These are phyloP conservation scores for Talaromyces trachyspermus DNA, from an alignment of 495 filamentous ascomycete species.

Conservation along the genomic window DNA sequence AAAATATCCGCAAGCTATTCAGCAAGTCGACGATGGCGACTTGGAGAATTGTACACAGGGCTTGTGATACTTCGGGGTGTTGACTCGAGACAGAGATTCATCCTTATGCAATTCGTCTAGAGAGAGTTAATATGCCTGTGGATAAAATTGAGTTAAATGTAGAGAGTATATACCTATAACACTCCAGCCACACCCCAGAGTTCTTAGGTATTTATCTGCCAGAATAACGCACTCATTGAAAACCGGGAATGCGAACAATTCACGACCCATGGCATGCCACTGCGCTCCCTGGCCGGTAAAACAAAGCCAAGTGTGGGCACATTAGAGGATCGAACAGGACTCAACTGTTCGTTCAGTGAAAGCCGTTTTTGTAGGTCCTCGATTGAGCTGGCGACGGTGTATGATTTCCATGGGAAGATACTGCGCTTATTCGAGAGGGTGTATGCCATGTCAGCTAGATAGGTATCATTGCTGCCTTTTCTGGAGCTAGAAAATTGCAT, in stretches of 20 bases:
- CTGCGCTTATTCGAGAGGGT: slow-evolving; percentile 22
- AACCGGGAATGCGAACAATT: slow-evolving; percentile 13
- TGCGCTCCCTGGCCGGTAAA: slow-evolving; percentile 34
- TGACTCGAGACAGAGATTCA: neutral
- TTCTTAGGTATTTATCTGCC: neutral
- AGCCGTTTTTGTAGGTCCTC: neutral
- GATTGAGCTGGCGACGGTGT: slow-evolving; percentile 13
- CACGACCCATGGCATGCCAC: slow-evolving; percentile 26
- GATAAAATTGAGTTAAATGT: neutral
- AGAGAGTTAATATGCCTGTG: neutral
- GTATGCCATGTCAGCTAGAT: slow-evolving; percentile 14
- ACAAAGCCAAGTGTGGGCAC: slow-evolving; percentile 15
- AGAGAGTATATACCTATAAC: neutral
- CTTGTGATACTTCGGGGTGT: slow-evolving; percentile 26
- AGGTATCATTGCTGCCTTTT: neutral
- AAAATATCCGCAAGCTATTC: slow-evolving; percentile 31
- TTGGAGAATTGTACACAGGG: slow-evolving; percentile 43
- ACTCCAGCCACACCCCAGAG: neutral
- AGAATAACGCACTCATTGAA: neutral
- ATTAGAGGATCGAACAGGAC: slow-evolving; percentile 6
- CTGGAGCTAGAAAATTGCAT: neutral
- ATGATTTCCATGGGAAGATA: slow-evolving; percentile 18
- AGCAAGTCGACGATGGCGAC: slow-evolving; percentile 43
- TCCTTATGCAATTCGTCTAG: neutral
- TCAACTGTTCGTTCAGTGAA: neutral